These are phyloP conservation scores for Begonia fuchsioides DNA, from an alignment of 306 rosid species.

Conservation along the genomic window DNA sequence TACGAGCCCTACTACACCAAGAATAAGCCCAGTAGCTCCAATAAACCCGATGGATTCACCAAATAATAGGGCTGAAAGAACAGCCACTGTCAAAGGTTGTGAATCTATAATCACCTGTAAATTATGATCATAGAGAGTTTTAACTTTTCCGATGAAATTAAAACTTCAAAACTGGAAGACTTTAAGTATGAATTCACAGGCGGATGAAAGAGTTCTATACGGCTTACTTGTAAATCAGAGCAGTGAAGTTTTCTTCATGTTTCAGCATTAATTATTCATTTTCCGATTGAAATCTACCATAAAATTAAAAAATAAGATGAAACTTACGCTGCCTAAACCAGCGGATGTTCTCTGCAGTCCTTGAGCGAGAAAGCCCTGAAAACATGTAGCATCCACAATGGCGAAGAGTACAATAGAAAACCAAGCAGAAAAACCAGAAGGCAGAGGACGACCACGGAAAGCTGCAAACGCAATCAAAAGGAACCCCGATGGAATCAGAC, in stretches of 20 bases:
- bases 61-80: slow-evolving; percentile 74
- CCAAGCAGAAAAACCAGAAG: slow-evolving; percentile 72
- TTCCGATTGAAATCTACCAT: neutral
- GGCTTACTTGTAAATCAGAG: too few relatives aligned
- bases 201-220: too few relatives aligned
- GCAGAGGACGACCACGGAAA: slow-evolving; percentile 50
- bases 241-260: neutral
- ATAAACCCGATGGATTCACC: slow-evolving; percentile 76
- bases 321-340: slow-evolving; percentile 89
- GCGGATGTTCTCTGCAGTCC: slow-evolving; percentile 85
- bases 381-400: slow-evolving; percentile 68
- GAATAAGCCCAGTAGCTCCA: slow-evolving; percentile 84
- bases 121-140: neutral
- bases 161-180: too few relatives aligned
- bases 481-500: slow-evolving; percentile 79
- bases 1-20: slow-evolving; percentile 75
- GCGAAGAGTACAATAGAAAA: slow-evolving; percentile 67
- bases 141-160: too few relatives aligned
- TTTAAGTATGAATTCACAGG: too few relatives aligned
- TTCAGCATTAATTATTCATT: neutral
- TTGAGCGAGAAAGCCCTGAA: slow-evolving; percentile 93
- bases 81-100: slow-evolving; percentile 90
- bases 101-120: slow-evolving; percentile 92
- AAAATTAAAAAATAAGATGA: neutral
- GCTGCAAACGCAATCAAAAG: slow-evolving; percentile 73